Conservation (phyloP, 2,329 filamentous ascomycete genomes). For the Curvularia hawaiiensis region DNA sequence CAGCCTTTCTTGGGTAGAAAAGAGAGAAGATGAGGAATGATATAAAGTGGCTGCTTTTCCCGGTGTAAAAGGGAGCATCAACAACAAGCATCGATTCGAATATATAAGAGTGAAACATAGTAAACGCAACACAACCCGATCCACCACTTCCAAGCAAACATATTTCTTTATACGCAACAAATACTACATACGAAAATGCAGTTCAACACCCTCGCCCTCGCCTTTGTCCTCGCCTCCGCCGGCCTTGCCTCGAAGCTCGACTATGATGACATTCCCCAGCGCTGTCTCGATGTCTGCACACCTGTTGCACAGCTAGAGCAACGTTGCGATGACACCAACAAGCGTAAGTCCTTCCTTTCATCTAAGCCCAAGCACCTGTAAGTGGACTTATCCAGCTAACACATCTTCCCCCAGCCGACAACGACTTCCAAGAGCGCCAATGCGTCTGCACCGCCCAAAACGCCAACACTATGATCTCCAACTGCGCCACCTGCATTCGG, state of each 20-base stretch:
- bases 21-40: not conserved
- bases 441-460: slow-evolving; percentile 10
- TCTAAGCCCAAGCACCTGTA: not conserved
- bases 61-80: too few species aligned
- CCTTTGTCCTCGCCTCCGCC: slow-evolving; percentile 5
- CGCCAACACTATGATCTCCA: slow-evolving; percentile 2
- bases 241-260: slow-evolving; percentile 10
- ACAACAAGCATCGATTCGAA: not conserved
- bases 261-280: slow-evolving; percentile 3
- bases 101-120: not conserved
- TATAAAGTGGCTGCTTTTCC: not conserved
- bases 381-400: not conserved
- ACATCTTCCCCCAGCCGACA: not conserved
- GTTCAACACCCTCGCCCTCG: slow-evolving; percentile 8
- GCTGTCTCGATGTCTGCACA: slow-evolving; percentile 1
- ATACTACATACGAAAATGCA: slow-evolving; percentile 1
- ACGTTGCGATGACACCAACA: slow-evolving; percentile 5
- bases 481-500: slow-evolving; percentile 7
- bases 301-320: not conserved
- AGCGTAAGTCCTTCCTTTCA: slow-evolving; percentile 1
- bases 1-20: not conserved
- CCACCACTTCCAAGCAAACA: not conserved
- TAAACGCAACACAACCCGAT: too few species aligned
- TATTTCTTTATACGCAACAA: too few species aligned
- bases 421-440: slow-evolving; percentile 5